Conservation (phyloP, 768 basidiomycete species). For the Lactifluus echinatus region DNA sequence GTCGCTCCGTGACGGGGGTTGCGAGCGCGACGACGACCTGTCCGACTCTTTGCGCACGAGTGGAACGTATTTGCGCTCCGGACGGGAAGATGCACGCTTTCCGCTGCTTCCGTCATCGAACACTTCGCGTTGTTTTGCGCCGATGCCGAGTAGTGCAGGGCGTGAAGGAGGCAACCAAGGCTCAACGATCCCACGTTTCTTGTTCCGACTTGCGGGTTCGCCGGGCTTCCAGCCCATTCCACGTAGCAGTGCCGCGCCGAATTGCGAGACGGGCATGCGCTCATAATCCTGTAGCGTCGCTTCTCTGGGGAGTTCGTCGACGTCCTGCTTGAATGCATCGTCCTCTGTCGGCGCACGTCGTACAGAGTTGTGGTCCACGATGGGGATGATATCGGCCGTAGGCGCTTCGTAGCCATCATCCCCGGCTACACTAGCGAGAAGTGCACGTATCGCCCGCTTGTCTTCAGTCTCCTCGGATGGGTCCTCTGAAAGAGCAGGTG, state of each 20-base stretch:
- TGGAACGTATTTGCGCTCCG: conserved; percentile 77
- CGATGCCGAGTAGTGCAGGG: conserved; percentile 84
- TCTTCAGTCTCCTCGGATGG: conserved; percentile 57
- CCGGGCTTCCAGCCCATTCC: conserved; percentile 98
- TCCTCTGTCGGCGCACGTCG: conserved; percentile 52
- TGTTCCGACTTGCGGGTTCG: conserved; percentile 51
- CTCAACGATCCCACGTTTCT: conserved; percentile 49
- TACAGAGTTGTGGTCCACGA: conserved; percentile 20
- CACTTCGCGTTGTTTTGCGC: conserved; percentile 79
- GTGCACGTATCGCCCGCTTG: conserved; percentile 67
- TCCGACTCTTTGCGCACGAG: conserved; percentile 56
- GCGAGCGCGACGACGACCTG: conserved; percentile 21
- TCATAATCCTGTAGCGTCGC: conserved; percentile 81
- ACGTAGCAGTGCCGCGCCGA: conserved; percentile 85
- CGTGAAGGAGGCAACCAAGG: conserved; percentile 78
- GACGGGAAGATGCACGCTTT: conserved; percentile 35
- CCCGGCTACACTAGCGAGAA: conserved; percentile 51
- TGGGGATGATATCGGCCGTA: conserved; percentile 55
- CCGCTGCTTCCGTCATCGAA: conserved; percentile 59
- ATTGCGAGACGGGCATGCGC: conserved; percentile 85
- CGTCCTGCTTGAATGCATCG: conserved; percentile 79
- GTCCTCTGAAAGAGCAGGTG: conserved; percentile 25
- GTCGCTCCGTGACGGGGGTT: conserved; percentile 1
- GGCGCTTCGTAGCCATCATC: conserved; percentile 29
- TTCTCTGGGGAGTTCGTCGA: conserved; percentile 65